phyloP scores from a whole-genome alignment of 2,329 filamentous ascomycete genomes.

The Colletotrichum spaethianum region DNA sequence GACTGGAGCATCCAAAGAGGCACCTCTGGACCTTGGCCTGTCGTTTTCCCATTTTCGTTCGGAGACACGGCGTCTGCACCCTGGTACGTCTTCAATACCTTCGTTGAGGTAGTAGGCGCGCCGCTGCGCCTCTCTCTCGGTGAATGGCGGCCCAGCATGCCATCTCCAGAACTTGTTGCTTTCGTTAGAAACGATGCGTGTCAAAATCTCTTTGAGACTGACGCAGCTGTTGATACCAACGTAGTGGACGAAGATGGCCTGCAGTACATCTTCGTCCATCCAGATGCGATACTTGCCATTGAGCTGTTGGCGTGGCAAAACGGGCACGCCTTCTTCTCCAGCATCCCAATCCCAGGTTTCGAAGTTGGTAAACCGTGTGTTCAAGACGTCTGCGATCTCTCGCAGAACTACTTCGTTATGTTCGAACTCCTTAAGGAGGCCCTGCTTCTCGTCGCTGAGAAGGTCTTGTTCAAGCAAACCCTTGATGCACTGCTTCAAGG shows the following conservation, averaged over 20 bases:
- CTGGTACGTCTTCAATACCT: background rate
- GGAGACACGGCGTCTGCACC: too few species aligned
- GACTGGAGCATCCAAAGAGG: background rate
- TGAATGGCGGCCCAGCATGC: conserved; percentile 6
- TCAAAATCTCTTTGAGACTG: conserved; percentile 56
- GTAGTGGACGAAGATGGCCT: conserved; percentile 66
- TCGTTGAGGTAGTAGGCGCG: conserved; percentile 56
- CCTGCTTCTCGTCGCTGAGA: conserved; percentile 58
- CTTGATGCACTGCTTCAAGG: conserved; percentile 56
- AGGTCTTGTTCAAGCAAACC: conserved; percentile 61
- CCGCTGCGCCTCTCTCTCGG: conserved; percentile 36
- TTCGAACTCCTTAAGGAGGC: conserved; percentile 60
- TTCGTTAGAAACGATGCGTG: conserved; percentile 44
- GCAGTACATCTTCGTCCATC: conserved; percentile 67
- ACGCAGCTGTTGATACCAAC: conserved; percentile 64
- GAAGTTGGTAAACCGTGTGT: conserved; percentile 63
- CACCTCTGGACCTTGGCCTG: background rate
- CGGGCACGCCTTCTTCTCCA: conserved; percentile 51
- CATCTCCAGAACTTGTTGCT: conserved; percentile 49
- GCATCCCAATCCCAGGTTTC: conserved; percentile 62
- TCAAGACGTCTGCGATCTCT: conserved; percentile 67
- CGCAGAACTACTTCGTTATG: conserved; percentile 57
- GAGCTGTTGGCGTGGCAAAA: conserved; percentile 63
- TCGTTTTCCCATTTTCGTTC: background rate
- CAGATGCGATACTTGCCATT: conserved; percentile 64